Evolutionary conservation across 164 flowering plant species (phyloP).

Genomic region (Berberis vulgaris): DNA sequence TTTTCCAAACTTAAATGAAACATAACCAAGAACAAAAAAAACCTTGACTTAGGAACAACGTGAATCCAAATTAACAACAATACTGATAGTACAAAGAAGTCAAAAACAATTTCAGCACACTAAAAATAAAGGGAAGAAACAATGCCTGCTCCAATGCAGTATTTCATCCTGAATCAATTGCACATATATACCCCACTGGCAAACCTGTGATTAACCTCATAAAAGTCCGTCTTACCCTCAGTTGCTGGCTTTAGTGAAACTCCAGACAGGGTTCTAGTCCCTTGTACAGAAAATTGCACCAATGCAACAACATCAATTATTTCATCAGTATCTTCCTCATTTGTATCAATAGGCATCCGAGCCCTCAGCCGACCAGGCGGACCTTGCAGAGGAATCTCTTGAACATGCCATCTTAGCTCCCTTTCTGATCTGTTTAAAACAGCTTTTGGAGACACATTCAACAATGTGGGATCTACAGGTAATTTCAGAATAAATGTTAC

Average conservation of each 20-base stretch:
- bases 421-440: slow-evolving; percentile 70
- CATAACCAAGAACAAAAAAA: no score
- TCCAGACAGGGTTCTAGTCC: slow-evolving; percentile 66
- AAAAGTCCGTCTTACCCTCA: slow-evolving; percentile 78
- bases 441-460: slow-evolving; percentile 91
- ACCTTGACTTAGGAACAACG: no score
- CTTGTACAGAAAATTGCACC: slow-evolving; percentile 74
- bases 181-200: slow-evolving; percentile 67
- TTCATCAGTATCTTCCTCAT: slow-evolving; percentile 51
- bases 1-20: no score
- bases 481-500: slow-evolving; percentile 73
- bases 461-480: slow-evolving; percentile 80
- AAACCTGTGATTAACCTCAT: slow-evolving; percentile 67
- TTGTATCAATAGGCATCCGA: slow-evolving; percentile 76
- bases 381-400: slow-evolving; percentile 73
- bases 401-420: slow-evolving; percentile 85
- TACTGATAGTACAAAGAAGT: slow-evolving; percentile 8
- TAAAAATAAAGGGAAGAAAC: slow-evolving; percentile 4
- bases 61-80: no score
- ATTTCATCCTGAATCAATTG: slow-evolving; percentile 27
- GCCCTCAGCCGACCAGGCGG: slow-evolving; percentile 70
- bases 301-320: slow-evolving; percentile 59
- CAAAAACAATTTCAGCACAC: slow-evolving; percentile 7
- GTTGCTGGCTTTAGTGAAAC: slow-evolving; percentile 58
- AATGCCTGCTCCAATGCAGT: slow-evolving; percentile 8